Evolutionary conservation across 179 eudicot genomes (phyloP), one percentile per base, ranked within the genome.

Genomic region (Beta corolliflora): DNA sequence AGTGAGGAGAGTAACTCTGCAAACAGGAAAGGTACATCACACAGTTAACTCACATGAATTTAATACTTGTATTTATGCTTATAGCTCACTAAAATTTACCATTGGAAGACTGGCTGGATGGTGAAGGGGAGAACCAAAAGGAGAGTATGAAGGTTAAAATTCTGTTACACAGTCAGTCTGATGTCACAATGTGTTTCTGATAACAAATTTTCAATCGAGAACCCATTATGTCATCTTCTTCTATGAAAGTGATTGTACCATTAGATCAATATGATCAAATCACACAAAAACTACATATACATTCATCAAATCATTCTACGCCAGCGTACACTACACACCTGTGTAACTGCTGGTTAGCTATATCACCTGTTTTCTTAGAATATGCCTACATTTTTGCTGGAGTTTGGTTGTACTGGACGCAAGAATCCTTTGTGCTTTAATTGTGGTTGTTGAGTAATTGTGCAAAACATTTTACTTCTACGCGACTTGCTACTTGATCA

Each of bases 1-100:
- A 21, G 91, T 95, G 76, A 90, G 99, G 77, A 92, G 83, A 89
- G 99, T 93, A 67, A 89, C 82, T 73, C 86, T 95, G 80, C 88
- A 80, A 81, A 88, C 94, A n/a, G 98, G 99, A 60, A 88, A 93
- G 99, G 99, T 95, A 91, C 54, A 29, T 53, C 6, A 65, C 69
- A 25, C 44, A 21, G 2, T 25, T 65, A n/a, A n/a, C 21, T 12
- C 60, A 19, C 9, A 9, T 19, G 29, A 61, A 19, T 4, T 61
- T 21, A 23, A 21, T 29, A 23, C 8, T 21, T 23, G 5, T 21
- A 7, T 7, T 2, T n/a, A 13, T 36, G 21, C 23, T 1, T 66
- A 13, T 66, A 66, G 46, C 16, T 66, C 2, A 7, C n/a, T 3
- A 45, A 29, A 9, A 68, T 25, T 21, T 23, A 23, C 5, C 14